Base-by-base conservation (phyloP, 345 rosid genomes). In the Syzygium jambos region DNA sequence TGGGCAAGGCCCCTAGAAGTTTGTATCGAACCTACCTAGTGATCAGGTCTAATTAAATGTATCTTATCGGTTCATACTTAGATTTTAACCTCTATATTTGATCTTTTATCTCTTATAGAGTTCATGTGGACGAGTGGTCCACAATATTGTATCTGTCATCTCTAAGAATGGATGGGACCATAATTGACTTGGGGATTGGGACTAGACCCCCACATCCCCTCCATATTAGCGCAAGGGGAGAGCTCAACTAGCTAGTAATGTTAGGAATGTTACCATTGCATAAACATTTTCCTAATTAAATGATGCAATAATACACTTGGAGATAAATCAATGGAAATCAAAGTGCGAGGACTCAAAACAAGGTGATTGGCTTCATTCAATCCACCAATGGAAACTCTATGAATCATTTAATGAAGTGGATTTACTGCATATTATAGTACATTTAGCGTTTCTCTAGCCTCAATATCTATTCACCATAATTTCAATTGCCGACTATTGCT, bases 21-120 rank as follows among this genome's bases (percentile, higher is more conserved):
- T 54, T 23, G 7, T 11, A 54, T 0, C 1, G 0, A 0, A 12
- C 57, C 25, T 54, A 54, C 23, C 21, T 4, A 54, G 1, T 23
- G 9, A 54, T 19, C 5, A 54, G 23, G 57, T 19, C 10, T 19
- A 54, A 19, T 19, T 54, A 63, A 63, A 29, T 63, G 73, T 11
- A 63, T 19, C 22, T 17, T 54, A 54, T 54, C 23, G 7, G 9
- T 17, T 17, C 23, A 15, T n/a, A 63, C 73, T 27, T 6, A 61
- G 0, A 14, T 63, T 63, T 63, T 12, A n/a, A n/a, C 38, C 73
- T 61, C 19, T 61, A 61, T n/a, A 13, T n/a, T 12, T 61, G 30
- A 13, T 19, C 22, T 54, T 54, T 61, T 12, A 61, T 54, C 56
- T 54, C 56, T 2, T 13, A n/a, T 6, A n/a, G 73, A 61, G 73